A percentile compares a stretch with the other conserved stretches of the same genome.
phyloP scores from a whole-genome alignment of 495 filamentous ascomycete genomes.

The Aspergillus asperescens region DNA sequence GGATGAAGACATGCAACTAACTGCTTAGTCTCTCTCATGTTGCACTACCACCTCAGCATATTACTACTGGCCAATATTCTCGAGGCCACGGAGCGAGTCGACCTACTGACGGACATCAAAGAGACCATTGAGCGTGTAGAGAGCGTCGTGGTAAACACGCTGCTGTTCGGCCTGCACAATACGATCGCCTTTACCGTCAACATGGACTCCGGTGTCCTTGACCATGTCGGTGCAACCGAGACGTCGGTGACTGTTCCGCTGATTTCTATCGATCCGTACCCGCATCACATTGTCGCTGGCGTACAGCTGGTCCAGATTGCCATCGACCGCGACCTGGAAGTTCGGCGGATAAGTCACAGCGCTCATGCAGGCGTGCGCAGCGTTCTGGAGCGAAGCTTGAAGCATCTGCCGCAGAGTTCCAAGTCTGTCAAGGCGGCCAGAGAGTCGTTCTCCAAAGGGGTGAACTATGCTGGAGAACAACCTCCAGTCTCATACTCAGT shows the following conservation, averaged over 20 bases:
- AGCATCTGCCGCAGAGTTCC: constrained; percentile 1
- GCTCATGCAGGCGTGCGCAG: neutral
- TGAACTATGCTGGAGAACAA: neutral
- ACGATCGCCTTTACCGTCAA: neutral
- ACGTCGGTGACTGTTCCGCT: constrained; percentile 1
- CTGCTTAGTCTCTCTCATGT: constrained; percentile 2
- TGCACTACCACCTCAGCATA: constrained; percentile 7
- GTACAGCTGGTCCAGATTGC: constrained; percentile 2
- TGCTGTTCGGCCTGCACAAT: constrained; percentile 6
- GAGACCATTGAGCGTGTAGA: neutral
- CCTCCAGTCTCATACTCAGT: neutral
- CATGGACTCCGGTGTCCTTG: neutral
- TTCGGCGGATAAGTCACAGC: neutral
- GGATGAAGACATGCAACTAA: neutral
- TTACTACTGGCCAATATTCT: constrained; percentile 1
- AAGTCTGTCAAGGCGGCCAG: constrained; percentile 4
- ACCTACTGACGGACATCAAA: constrained; percentile 1
- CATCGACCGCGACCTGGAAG: neutral
- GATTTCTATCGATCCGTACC: constrained; percentile 3
- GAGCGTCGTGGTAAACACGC: neutral
- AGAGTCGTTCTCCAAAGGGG: neutral
- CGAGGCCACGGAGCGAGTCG: neutral
- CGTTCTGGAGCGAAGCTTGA: neutral
- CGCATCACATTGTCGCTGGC: constrained; percentile 6
- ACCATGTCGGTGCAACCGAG: neutral